Evolutionary conservation across 2,329 filamentous ascomycete species (phyloP).

Genomic region (Sclerotinia minor): DNA sequence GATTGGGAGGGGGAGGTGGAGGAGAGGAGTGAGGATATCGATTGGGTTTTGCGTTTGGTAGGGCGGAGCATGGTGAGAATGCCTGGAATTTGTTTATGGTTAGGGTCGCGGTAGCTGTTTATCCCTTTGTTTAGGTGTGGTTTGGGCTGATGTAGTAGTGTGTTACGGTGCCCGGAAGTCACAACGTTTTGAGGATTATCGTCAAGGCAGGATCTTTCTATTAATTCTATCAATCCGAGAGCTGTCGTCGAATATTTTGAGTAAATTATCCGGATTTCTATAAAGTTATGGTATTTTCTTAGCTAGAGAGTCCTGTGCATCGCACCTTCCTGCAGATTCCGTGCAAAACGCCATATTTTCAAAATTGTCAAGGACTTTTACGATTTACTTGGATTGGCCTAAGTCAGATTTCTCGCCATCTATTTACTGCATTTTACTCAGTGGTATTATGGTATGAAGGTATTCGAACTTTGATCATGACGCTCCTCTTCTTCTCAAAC

Average conservation of each 20-base stretch:
- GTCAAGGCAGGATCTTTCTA: background rate
- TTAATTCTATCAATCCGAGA: background rate
- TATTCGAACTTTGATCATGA: background rate
- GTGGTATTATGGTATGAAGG: background rate
- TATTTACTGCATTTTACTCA: background rate
- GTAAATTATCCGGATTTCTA: too few species aligned
- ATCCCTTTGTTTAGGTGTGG: slow-evolving; percentile 14
- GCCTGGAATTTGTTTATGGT: slow-evolving; percentile 1
- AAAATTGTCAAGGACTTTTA: background rate
- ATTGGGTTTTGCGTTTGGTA: slow-evolving; percentile 21
- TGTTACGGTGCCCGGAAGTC: slow-evolving; percentile 17
- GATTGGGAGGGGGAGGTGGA: background rate
- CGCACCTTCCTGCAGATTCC: background rate
- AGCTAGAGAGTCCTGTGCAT: too few species aligned
- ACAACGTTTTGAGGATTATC: background rate
- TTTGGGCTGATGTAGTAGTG: background rate
- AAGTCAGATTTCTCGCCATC: background rate
- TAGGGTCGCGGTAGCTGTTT: background rate
- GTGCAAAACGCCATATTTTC: background rate
- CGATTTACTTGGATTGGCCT: background rate
- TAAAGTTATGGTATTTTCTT: too few species aligned
- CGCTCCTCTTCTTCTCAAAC: background rate
- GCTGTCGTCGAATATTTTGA: too few species aligned
- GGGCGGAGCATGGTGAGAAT: slow-evolving; percentile 18
- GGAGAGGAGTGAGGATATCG: background rate